Evolutionary conservation across 768 basidiomycete genomes (phyloP), one percentile per base, ranked within the genome.

Genomic region (Podaxis carcinomalis): DNA sequence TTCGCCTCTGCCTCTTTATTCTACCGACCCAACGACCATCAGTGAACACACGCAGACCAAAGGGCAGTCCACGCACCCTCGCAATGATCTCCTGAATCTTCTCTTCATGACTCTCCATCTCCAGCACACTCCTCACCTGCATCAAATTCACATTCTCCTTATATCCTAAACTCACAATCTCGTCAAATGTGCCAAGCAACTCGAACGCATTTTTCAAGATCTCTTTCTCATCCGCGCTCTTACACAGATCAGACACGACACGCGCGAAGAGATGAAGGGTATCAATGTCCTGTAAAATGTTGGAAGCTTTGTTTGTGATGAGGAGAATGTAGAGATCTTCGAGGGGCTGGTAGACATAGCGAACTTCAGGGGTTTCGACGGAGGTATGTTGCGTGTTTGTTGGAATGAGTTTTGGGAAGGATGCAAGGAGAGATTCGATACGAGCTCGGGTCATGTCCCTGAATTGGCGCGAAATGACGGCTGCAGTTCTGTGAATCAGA

Each of bases 1-100:
- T 99, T 99, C 1, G 96, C 97, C 69, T 99, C 97, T 5, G 94
- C 94, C 75, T 99, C 97, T 75, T 98, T 98, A 80, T 99, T 98
- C 90, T 95, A 65, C 56, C 25, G 52, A 44, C 28, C 25, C 51
- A 27, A 47, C n/a, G 11, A 39, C 61, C 11, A 44, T 62, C 27
- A 59, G 21, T 14, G 56, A 40, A 19, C 2, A 23, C 1, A 59
- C 13, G 47, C 2, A 39, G 52, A 57, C 51, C 58, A 1, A 21
- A 19, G 52, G 47, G 27, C 62, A 44, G 47, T 4, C 58, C 40
- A 75, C 88, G 63, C 70, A 95, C 94, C 73, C 92, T 83, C 10
- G 95, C 91, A 66, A 98, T 99, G 73, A 98, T 98, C 69, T 98
- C 96, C 71, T 98, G 95, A 59, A 99, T 98, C 74, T 92, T 93